phyloP scores from a whole-genome alignment of 1,284 basidiomycete species.

The Trichosporon sp. region DNA sequence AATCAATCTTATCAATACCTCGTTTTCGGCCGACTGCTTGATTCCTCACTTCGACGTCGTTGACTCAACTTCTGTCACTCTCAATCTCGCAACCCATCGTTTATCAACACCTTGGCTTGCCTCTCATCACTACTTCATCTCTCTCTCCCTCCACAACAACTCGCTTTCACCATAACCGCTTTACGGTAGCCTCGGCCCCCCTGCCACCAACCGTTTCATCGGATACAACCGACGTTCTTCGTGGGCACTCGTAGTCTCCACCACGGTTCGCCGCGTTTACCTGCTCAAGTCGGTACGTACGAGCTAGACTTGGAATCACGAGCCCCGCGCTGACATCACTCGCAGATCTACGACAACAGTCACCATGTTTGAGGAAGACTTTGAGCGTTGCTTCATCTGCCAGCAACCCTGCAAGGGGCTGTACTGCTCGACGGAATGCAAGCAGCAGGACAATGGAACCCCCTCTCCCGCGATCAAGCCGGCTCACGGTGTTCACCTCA shows the following conservation, averaged over 20 bases:
- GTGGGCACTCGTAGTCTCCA: constrained; percentile 1
- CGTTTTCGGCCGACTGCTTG: background rate
- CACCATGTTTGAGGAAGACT: constrained; percentile 44
- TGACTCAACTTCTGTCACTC: background rate
- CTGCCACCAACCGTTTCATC: background rate
- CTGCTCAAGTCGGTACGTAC: background rate
- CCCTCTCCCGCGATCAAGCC: constrained; percentile 23
- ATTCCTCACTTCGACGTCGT: background rate
- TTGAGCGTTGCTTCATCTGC: constrained; percentile 45
- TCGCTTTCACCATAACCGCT: background rate
- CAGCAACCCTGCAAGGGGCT: constrained; percentile 40
- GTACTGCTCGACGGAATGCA: constrained; percentile 44
- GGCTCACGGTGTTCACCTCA: constrained; percentile 26
- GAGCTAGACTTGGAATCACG: background rate
- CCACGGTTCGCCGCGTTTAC: background rate
- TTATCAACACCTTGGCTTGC: background rate
- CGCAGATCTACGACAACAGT: constrained; percentile 9
- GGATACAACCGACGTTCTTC: background rate
- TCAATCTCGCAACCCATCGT: background rate
- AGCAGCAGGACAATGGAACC: constrained; percentile 37
- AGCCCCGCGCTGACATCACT: background rate
- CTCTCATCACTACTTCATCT: background rate
- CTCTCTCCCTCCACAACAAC: background rate
- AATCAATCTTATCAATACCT: background rate
- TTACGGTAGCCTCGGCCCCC: background rate